These are phyloP conservation scores for Pseudopediastrum boryanum DNA, from an alignment of 139 green algal genomes.

Conservation along the genomic window DNA sequence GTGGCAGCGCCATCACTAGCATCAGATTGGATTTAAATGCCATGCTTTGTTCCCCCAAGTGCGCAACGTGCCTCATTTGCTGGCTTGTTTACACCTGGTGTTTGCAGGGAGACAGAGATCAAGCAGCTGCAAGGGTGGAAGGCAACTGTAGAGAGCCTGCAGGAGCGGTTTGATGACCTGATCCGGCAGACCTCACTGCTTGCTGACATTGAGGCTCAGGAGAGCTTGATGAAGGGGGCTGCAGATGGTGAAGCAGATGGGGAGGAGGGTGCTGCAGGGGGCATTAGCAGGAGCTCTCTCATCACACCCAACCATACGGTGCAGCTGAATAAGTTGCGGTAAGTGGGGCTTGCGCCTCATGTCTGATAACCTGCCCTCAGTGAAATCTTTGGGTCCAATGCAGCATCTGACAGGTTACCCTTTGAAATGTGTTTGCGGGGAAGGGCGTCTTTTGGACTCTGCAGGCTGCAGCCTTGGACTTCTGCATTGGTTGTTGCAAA, in stretches of 20 bases:
- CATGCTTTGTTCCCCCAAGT: too few relatives aligned
- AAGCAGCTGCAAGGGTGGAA: slow-evolving; percentile 85
- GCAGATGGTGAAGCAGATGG: slow-evolving; percentile 15
- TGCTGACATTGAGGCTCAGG: neutral
- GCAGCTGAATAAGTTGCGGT: slow-evolving; percentile 38
- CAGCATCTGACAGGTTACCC: too few relatives aligned
- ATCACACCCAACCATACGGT: slow-evolving; percentile 14
- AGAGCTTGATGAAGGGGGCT: slow-evolving; percentile 41
- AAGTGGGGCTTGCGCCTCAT: neutral
- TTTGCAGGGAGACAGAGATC: slow-evolving; percentile 76
- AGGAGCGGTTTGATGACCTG: slow-evolving; percentile 63
- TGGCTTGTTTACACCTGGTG: too few relatives aligned
- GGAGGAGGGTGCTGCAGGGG: slow-evolving; percentile 26
- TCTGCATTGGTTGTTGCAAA: too few relatives aligned
- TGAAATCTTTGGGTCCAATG: too few relatives aligned
- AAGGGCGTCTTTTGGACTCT: too few relatives aligned
- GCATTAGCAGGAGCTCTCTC: slow-evolving; percentile 16
- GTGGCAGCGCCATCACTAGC: too few relatives aligned
- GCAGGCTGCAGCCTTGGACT: too few relatives aligned
- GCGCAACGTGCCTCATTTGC: too few relatives aligned
- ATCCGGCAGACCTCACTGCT: slow-evolving; percentile 22
- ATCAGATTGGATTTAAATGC: too few relatives aligned
- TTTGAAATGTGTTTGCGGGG: too few relatives aligned
- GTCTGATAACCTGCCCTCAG: too few relatives aligned
- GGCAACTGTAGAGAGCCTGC: slow-evolving; percentile 63